Evolutionary conservation across 225 moss, liverwort and hornwort species (phyloP), one percentile per base, ranked within the genome.

Genomic region (Bryum argenteum): DNA sequence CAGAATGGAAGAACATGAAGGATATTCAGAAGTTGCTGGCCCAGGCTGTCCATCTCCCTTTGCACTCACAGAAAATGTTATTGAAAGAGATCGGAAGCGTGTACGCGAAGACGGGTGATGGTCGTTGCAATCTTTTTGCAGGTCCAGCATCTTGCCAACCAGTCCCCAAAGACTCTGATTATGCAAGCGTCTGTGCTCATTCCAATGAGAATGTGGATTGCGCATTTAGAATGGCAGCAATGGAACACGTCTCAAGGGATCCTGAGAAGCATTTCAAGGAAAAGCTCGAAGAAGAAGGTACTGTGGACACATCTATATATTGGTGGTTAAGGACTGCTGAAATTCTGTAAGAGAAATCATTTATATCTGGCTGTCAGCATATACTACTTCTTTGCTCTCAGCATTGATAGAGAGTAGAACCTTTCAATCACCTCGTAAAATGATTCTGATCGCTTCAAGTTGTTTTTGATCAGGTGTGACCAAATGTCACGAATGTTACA

Each of bases 101-200:
- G 11, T 63, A 87, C 65, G 90, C 85, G 23, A 84, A 77, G 76
- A 57, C 75, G 50, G 91, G 80, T 55, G 90, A 93, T 61, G 90
- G 87, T 53, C 90, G 77, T 33, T 96, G 96, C 71, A 96, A 96
- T 78, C 85, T 96, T 41, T 96, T 96, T 79, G 96, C 91, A 72
- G 96, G 93, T 66, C 40, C 69, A 26, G 77, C 63, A 53, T 83
- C 91, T 43, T 96, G 96, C 85, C 79, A 87, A 69, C 26, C 85
- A 56, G 40, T 96, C 47, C 93, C 96, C 14, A 79, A 77, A 61
- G 79, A 84, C 65, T 91, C 93, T 15, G 91, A 96, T 75, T 93
- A 93, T 75, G 90, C 82, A 64, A 90, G 58, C 79, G 61, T 87
- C 54, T 96, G 96, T 72, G 55, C 72, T 23, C 19, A 81, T 66